Conservation (phyloP, 2,329 filamentous ascomycete species). For the Penicillium sp. region DNA sequence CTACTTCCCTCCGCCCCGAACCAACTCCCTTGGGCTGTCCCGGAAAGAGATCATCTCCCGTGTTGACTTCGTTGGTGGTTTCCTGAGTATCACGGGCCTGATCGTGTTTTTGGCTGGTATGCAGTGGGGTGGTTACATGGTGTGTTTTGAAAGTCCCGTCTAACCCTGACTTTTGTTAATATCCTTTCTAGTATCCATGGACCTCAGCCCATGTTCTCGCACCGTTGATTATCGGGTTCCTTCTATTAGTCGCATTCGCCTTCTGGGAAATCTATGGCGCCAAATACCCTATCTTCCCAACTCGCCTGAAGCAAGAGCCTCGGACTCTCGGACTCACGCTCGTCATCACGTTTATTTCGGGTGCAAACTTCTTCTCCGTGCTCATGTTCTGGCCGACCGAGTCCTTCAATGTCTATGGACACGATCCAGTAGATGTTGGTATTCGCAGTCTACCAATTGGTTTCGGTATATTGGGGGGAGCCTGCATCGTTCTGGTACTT, state of each 20-base stretch:
- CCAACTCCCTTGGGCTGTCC: slow-evolving; percentile 45
- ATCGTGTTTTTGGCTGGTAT: slow-evolving; percentile 55
- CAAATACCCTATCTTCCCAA: slow-evolving; percentile 52
- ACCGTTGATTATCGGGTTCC: slow-evolving; percentile 50
- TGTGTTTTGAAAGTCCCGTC: slow-evolving; percentile 17
- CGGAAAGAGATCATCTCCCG: slow-evolving; percentile 47
- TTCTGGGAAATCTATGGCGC: slow-evolving; percentile 54
- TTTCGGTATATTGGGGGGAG: slow-evolving; percentile 66
- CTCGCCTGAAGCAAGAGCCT: slow-evolving; percentile 51
- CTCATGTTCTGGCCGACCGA: slow-evolving; percentile 67
- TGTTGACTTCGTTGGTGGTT: slow-evolving; percentile 57
- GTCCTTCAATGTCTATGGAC: slow-evolving; percentile 67
- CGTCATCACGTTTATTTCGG: slow-evolving; percentile 63
- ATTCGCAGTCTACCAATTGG: slow-evolving; percentile 68
- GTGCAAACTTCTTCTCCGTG: slow-evolving; percentile 62
- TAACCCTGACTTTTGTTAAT: background rate
- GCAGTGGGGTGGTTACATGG: slow-evolving; percentile 57
- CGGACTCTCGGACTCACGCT: slow-evolving; percentile 58
- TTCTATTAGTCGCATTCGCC: slow-evolving; percentile 48
- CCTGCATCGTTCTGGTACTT: slow-evolving; percentile 61
- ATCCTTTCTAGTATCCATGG: slow-evolving; percentile 46
- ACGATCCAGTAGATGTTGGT: slow-evolving; percentile 67
- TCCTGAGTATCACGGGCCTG: slow-evolving; percentile 53
- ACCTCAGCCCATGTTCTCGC: slow-evolving; percentile 50
- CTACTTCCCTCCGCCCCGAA: slow-evolving; percentile 51